A percentile compares a stretch with the other conserved stretches of the same genome.
These are phyloP conservation scores for Vigna radiata DNA, from an alignment of 306 rosid species.

Conservation along the genomic window DNA sequence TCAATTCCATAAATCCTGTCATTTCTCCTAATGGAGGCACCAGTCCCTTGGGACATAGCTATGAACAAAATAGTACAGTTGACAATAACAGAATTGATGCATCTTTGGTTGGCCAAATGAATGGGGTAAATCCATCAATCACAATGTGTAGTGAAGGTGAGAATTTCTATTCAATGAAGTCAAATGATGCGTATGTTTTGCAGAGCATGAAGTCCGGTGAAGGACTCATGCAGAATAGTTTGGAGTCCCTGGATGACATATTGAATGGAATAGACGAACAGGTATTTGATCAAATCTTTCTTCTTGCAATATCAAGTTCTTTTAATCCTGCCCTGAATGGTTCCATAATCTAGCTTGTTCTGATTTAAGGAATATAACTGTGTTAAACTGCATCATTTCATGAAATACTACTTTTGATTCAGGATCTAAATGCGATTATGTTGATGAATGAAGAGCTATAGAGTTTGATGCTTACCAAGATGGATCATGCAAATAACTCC, in stretches of 20 bases:
- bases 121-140: conserved; percentile 49
- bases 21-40: conserved; percentile 41
- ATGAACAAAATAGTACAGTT: conserved; percentile 52
- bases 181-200: conserved; percentile 49
- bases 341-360: not conserved
- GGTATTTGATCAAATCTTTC: conserved; percentile 52
- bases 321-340: not conserved
- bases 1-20: conserved; percentile 47
- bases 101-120: conserved; percentile 47
- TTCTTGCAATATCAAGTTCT: not conserved
- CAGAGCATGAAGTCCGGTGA: conserved; percentile 51
- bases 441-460: conserved; percentile 50
- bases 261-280: conserved; percentile 51
- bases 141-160: conserved; percentile 38
- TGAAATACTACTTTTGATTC: conserved; percentile 44
- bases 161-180: conserved; percentile 45
- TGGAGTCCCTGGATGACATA: conserved; percentile 64
- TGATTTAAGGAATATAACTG: too few relatives aligned
- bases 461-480: conserved; percentile 55
- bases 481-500: conserved; percentile 56
- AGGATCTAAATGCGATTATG: conserved; percentile 57
- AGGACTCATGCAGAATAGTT: conserved; percentile 49
- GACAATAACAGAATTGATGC: conserved; percentile 43
- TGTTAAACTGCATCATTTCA: conserved; percentile 2
- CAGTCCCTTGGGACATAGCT: conserved; percentile 47